A percentile compares a stretch with the other conserved stretches of the same genome.
These are phyloP conservation scores for Podospora appendiculata DNA, from an alignment of 495 filamentous ascomycete genomes.

Conservation along the genomic window DNA sequence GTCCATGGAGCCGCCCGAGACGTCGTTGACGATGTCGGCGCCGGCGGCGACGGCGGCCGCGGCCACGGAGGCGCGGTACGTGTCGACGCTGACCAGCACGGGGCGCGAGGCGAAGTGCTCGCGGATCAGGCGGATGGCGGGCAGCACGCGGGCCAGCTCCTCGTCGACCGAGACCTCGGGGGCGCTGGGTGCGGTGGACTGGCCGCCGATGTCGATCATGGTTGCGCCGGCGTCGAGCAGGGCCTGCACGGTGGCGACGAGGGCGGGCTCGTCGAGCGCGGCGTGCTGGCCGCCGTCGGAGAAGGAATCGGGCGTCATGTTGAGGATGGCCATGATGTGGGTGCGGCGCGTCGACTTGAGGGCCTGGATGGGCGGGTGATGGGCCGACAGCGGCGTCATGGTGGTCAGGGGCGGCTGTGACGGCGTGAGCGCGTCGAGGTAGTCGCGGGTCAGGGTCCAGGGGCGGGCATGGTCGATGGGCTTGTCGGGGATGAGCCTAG, in stretches of 20 bases:
- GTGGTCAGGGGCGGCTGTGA: constrained; percentile 51
- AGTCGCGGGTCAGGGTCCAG: constrained; percentile 45
- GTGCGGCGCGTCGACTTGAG: constrained; percentile 59
- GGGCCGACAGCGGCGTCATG: constrained; percentile 56
- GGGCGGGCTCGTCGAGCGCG: constrained; percentile 10
- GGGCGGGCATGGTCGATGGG: constrained; percentile 38
- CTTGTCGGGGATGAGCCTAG: constrained; percentile 60
- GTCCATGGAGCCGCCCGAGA: constrained; percentile 77
- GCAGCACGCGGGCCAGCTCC: constrained; percentile 71
- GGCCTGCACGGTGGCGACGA: constrained; percentile 39
- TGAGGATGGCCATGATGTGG: constrained; percentile 87
- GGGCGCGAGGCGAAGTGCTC: constrained; percentile 51
- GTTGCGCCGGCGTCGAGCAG: constrained; percentile 63
- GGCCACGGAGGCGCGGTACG: constrained; percentile 84
- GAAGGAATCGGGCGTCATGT: constrained; percentile 95
- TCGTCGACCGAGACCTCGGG: constrained; percentile 56
- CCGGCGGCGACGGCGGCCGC: constrained; percentile 70
- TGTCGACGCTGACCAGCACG: constrained; percentile 79
- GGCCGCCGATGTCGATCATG: constrained; percentile 88
- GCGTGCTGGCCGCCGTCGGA: constrained; percentile 74
- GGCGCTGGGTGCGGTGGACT: constrained; percentile 77
- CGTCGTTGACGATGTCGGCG: constrained; percentile 92
- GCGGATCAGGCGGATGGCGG: constrained; percentile 67
- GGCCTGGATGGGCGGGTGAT: constrained; percentile 52
- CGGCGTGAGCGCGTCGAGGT: constrained; percentile 57